A percentile compares a stretch with the other conserved stretches of the same genome.
phyloP scores from a whole-genome alignment of 73 alveolate species.

The Paramecium sonneborni region DNA sequence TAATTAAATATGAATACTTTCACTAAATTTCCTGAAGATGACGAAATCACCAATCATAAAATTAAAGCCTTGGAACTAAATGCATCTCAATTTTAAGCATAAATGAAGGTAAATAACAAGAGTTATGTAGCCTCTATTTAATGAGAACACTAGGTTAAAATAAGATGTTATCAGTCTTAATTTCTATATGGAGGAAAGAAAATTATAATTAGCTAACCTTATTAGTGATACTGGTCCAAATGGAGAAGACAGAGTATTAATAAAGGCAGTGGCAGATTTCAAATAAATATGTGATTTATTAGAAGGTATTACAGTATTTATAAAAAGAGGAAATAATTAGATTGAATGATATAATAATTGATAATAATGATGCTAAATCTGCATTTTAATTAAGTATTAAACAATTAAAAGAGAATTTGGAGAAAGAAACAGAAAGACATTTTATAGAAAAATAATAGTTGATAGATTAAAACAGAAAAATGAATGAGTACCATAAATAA shows the following conservation, averaged over 20 bases:
- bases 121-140: constrained; percentile 11
- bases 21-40: constrained; percentile 18
- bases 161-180: constrained; percentile 26
- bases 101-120: not conserved
- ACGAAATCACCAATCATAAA: not conserved
- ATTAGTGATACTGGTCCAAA: not conserved
- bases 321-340: constrained; percentile 36
- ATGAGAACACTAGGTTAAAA: constrained; percentile 12
- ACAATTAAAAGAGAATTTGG: not conserved
- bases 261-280: constrained; percentile 42
- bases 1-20: not conserved
- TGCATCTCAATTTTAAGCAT: not conserved
- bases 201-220: constrained; percentile 3
- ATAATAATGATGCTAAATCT: not conserved
- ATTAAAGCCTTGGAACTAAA: not conserved
- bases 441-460: constrained; percentile 8
- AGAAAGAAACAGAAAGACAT: constrained; percentile 5
- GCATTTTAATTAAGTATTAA: not conserved
- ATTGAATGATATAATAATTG: not conserved
- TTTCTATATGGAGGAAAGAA: constrained; percentile 29
- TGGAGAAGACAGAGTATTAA: constrained; percentile 46
- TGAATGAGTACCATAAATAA: not conserved
- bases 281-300: constrained; percentile 40
- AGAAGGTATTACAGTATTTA: constrained; percentile 16
- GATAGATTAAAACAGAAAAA: not conserved